These are phyloP conservation scores for Coccinonectria pachysandricola DNA, from an alignment of 2,329 filamentous ascomycete species.

Conservation along the genomic window DNA sequence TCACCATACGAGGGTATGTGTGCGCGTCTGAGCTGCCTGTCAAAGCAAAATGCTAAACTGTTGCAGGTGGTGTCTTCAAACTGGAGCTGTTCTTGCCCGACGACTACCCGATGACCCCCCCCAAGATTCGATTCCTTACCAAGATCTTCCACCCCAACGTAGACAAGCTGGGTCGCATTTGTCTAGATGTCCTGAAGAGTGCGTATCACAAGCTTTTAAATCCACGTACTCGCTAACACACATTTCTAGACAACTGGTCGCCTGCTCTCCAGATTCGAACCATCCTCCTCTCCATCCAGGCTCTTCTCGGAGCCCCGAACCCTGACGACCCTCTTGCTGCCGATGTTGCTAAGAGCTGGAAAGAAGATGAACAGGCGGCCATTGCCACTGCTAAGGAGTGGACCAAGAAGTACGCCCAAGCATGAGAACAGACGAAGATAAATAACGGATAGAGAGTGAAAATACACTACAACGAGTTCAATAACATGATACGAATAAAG, in stretches of 20 bases:
- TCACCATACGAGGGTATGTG: conserved; percentile 85
- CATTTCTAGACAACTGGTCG: conserved; percentile 83
- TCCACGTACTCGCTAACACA: conserved; percentile 6
- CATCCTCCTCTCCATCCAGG: conserved; percentile 97
- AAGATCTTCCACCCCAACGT: conserved; percentile 99
- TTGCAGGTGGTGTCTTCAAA: conserved; percentile 72
- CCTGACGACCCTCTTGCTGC: conserved; percentile 97
- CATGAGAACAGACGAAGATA: conserved; percentile 21
- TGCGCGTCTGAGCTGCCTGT: not conserved
- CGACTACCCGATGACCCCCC: conserved; percentile 98
- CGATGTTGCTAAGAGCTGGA: conserved; percentile 96
- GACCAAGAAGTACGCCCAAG: conserved; percentile 72
- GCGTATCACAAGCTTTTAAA: conserved; percentile 20
- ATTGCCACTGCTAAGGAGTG: conserved; percentile 89
- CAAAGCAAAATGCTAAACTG: conserved; percentile 5
- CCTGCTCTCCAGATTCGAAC: conserved; percentile 95
- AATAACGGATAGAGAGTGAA: conserved; percentile 3
- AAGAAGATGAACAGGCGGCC: conserved; percentile 85
- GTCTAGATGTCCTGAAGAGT: conserved; percentile 96
- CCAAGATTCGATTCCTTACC: conserved; percentile 95
- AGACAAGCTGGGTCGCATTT: conserved; percentile 93
- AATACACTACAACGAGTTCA: conserved; percentile 5
- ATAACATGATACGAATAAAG: conserved; percentile 5
- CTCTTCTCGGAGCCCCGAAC: conserved; percentile 88
- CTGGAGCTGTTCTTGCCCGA: conserved; percentile 96